phyloP scores from a whole-genome alignment of 257 asterid genomes.

The Solanum neorickii region DNA sequence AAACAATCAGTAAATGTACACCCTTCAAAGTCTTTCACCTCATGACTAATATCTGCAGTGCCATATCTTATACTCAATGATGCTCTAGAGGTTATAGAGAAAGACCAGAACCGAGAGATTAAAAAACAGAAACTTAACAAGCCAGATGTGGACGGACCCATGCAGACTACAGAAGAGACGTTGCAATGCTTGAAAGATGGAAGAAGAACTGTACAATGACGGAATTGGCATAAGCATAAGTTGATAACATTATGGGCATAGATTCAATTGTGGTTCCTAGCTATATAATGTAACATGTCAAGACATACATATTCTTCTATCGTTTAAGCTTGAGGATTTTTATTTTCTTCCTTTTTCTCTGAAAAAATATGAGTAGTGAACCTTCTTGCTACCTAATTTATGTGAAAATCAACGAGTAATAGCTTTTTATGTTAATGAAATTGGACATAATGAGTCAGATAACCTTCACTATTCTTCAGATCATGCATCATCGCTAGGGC shows the following conservation, averaged over 20 bases:
- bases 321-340: not conserved
- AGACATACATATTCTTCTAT: not conserved
- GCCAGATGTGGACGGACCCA: not conserved
- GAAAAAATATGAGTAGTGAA: not conserved
- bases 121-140: not conserved
- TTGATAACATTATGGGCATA: not conserved
- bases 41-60: not conserved
- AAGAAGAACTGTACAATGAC: not conserved
- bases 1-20: not conserved
- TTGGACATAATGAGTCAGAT: not conserved
- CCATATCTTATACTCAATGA: not conserved
- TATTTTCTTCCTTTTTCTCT: not conserved
- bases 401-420: not conserved
- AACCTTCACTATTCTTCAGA: not conserved
- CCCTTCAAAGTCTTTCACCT: not conserved
- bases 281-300: not conserved
- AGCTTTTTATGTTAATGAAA: not conserved
- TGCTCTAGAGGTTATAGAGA: not conserved
- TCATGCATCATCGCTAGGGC: constrained; percentile 47
- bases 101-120: not conserved
- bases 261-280: not conserved
- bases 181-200: not conserved
- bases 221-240: not conserved
- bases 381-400: not conserved
- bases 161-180: not conserved